These are phyloP conservation scores for Pseudogymnoascus pannorum DNA, from an alignment of 2,329 filamentous ascomycete genomes.

Conservation along the genomic window DNA sequence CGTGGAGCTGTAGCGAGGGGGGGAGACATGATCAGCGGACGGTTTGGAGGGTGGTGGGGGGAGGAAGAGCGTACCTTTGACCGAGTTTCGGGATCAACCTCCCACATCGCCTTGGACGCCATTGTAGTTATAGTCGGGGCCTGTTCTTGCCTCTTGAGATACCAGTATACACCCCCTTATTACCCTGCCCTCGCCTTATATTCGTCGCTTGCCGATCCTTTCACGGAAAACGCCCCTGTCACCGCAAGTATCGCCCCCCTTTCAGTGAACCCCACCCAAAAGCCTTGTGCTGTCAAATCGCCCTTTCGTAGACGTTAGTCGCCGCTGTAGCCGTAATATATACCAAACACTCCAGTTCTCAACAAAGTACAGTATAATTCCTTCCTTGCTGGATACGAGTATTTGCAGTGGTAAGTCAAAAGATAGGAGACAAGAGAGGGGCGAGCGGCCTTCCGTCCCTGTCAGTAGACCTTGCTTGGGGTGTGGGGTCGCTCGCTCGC, in stretches of 20 bases:
- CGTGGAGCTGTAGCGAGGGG: conserved; percentile 65
- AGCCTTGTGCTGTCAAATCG: neutral
- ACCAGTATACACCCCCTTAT: neutral
- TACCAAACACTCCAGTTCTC: neutral
- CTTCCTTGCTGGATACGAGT: neutral
- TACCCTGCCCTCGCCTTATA: neutral
- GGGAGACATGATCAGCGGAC: conserved; percentile 9
- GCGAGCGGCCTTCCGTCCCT: neutral
- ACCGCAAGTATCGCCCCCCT: neutral
- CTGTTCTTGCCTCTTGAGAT: neutral
- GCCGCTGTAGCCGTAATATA: neutral
- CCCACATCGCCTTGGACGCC: conserved; percentile 84
- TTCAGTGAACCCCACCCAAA: neutral
- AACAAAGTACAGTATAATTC: neutral
- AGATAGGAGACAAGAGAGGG: neutral
- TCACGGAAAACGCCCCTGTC: neutral
- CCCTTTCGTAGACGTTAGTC: neutral
- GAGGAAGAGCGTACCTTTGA: conserved; percentile 61
- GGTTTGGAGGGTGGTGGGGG: neutral
- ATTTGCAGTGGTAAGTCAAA: neutral
- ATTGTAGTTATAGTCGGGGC: conserved; percentile 23
- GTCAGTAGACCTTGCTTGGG: neutral
- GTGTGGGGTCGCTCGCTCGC: neutral
- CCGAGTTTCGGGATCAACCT: conserved; percentile 95
- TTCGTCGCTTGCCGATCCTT: neutral